Evolutionary conservation across 2,329 filamentous ascomycete species (phyloP), one percentile per base, ranked within the genome.

Genomic region (Graphilbum fragrans): DNA sequence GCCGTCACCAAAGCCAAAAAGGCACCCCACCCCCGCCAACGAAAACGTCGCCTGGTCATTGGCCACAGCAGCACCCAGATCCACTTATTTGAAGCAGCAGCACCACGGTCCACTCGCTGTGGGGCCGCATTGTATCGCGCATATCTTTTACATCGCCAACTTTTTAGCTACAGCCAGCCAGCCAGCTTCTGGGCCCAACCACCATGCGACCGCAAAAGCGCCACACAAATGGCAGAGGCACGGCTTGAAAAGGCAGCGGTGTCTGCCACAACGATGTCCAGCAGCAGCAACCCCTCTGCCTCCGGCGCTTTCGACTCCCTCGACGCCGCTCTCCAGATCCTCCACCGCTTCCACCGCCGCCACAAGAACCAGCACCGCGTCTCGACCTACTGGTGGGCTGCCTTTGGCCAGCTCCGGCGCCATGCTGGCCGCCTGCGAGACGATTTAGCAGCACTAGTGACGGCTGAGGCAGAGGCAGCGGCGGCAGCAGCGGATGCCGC

Each of bases 291-390:
- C 7, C 7, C n/a, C 14, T 8, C 25, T 14, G 25, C 25, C 25
- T 8, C 25, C 25, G 25, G 17, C 21, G 45, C 53, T 34, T 47
- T 52, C 40, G 45, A 50, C 37, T 49, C 54, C 21, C 60, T 75
- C 35, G 43, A 52, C 3, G 56, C 65, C 2, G 54, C 69, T 22
- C 51, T 64, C 22, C 57, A 72, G 38, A 62, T 88, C 37, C 74
- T 95, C 35, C 69, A 81, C 53, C 72, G 83, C 49, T 74, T 93
- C 52, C 75, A 80, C 59, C 79, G 86, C 57, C 85, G 87, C 53
- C 92, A 95, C 66, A 81, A 80, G 55, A 96, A 95, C 64, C 90
- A 96, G 63, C 90, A 96, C 60, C 79, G 79, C 42, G 69, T 73
- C 47, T 74, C 80, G 23, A 39, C 39, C 14, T 75, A 77, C 55